Base-by-base conservation (phyloP, 2,329 filamentous ascomycete species). In the Xylaria sp. region DNA sequence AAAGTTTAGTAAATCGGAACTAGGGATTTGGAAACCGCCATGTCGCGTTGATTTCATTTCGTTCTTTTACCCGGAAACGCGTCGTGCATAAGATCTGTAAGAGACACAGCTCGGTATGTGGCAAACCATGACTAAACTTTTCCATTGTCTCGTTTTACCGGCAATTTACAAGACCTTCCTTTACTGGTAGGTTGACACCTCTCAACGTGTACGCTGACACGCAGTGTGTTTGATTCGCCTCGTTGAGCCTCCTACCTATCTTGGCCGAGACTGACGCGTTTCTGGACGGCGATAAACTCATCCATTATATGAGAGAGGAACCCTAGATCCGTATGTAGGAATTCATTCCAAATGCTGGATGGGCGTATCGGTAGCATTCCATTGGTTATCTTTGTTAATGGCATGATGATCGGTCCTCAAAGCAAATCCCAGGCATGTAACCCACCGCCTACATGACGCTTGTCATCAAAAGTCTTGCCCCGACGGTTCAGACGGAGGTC, bases 381-480 rank as follows among this genome's bases (percentile, higher is more conserved):
- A 60, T 60, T 66, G 43, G 56, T 43, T 49, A 48, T 28, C 36
- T 20, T 13, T 54, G 13, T 56, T 54, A 49, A 49, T 41, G 31
- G 28, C 25, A 48, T 41, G 36, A 25, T 55, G n/a, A 54, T 60
- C 31, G 28, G 62, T 43, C 23, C 55, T 46, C 25, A 23, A 58
- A 31, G 31, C 43, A 58, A 48, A 31, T 25, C 39, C 31, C 55
- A 20, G 8, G 43, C 46, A 59, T 10, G 12, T 46, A 36, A 58
- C 46, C 33, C 31, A 56, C 62, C 39, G 7, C 23, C 61, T 48
- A n/a, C n/a, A 49, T 49, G n/a, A 15, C 39, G 33, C 20, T 15
- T 63, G 25, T 36, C 36, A 41, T 23, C 33, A 33, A 46, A 28
- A 36, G n/a, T 56, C 39, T 31, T 48, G 41, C 51, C 31, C 62